Conservation (phyloP, 2,329 filamentous ascomycete genomes). For the Corynespora cassiicola region DNA sequence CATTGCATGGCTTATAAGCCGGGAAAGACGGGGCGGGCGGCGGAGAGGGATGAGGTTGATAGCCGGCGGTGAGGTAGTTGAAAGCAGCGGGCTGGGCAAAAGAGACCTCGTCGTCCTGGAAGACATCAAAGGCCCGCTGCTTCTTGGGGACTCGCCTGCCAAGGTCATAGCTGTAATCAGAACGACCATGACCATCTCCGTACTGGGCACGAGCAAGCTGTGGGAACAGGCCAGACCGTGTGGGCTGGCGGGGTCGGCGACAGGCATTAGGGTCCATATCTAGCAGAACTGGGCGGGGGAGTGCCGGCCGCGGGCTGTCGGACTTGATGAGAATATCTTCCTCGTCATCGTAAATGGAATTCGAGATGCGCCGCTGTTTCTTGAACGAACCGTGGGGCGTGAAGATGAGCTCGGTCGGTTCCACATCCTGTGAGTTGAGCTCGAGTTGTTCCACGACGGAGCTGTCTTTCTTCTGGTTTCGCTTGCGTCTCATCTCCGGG, state of each 20-base stretch:
- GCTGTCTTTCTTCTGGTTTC: conserved; percentile 80
- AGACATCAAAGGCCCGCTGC: conserved; percentile 49
- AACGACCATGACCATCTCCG: conserved; percentile 35
- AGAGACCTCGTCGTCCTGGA: conserved; percentile 46
- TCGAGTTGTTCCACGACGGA: conserved; percentile 73
- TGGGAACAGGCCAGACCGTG: conserved; percentile 23
- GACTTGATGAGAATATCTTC: conserved; percentile 45
- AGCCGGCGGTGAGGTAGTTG: conserved; percentile 43
- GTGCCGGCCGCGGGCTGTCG: conserved; percentile 38
- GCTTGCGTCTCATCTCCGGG: conserved; percentile 72
- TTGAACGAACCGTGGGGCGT: conserved; percentile 50
- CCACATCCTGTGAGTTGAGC: conserved; percentile 67
- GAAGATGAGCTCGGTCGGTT: conserved; percentile 71
- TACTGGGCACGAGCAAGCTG: conserved; percentile 30
- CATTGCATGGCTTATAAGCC: conserved; percentile 35
- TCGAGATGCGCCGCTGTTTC: conserved; percentile 53
- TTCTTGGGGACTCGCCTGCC: conserved; percentile 36
- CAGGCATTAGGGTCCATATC: conserved; percentile 38
- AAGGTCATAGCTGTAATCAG: conserved; percentile 36
- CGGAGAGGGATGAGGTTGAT: conserved; percentile 31
- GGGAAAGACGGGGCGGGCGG: conserved; percentile 29
- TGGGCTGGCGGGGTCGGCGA: conserved; percentile 39
- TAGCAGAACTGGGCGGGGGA: conserved; percentile 35
- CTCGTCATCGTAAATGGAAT: conserved; percentile 48
- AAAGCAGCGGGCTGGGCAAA: conserved; percentile 40